These are phyloP conservation scores for Phytophthora pseudosyringae DNA, from an alignment of 352 stramenopile species.

Conservation along the genomic window DNA sequence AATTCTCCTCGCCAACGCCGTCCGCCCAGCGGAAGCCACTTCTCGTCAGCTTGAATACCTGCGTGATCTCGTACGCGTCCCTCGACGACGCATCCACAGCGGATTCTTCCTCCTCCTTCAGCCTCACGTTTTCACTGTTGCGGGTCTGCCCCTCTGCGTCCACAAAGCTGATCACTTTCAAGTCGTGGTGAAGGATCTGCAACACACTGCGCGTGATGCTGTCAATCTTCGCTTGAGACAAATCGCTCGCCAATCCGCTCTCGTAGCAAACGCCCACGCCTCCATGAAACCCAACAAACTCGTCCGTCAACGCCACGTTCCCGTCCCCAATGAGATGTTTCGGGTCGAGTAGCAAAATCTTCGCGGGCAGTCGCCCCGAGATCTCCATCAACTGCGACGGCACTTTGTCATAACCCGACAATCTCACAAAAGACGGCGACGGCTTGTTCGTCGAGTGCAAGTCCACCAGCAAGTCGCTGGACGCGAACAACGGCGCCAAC, in stretches of 20 bases:
- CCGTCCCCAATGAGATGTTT: slow-evolving; percentile 62
- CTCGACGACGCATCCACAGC: neutral
- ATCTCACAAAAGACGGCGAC: slow-evolving; percentile 66
- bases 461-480: slow-evolving; percentile 71
- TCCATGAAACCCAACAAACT: slow-evolving; percentile 67
- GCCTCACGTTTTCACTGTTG: neutral
- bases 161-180: slow-evolving; percentile 35
- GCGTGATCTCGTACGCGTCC: slow-evolving; percentile 53
- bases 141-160: slow-evolving; percentile 14
- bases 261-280: slow-evolving; percentile 76
- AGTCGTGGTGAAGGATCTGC: slow-evolving; percentile 59
- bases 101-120: neutral
- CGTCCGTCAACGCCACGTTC: slow-evolving; percentile 67
- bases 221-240: slow-evolving; percentile 54
- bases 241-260: slow-evolving; percentile 64
- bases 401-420: slow-evolving; percentile 52
- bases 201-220: slow-evolving; percentile 48
- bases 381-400: slow-evolving; percentile 35
- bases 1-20: slow-evolving; percentile 65
- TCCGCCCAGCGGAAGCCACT: slow-evolving; percentile 63
- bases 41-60: slow-evolving; percentile 70
- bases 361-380: slow-evolving; percentile 49
- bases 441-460: slow-evolving; percentile 85
- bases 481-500: slow-evolving; percentile 58
- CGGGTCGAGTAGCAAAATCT: slow-evolving; percentile 73